A percentile compares a stretch with the other conserved stretches of the same genome.
These are phyloP conservation scores for Stephania yunnanensis DNA, from an alignment of 164 flowering plant species.

Conservation along the genomic window DNA sequence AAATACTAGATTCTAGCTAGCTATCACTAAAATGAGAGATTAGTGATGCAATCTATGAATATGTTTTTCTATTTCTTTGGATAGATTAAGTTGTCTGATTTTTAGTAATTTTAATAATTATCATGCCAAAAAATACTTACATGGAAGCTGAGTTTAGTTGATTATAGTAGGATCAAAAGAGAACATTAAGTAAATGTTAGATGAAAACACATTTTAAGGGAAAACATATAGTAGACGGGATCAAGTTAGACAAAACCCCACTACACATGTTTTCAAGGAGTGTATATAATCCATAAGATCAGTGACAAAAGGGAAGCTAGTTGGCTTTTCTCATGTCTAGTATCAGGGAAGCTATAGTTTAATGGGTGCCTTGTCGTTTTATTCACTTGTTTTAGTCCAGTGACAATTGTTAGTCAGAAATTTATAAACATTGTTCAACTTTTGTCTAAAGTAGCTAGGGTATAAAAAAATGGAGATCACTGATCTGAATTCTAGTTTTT, in stretches of 20 bases:
- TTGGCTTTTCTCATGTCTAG: conserved; percentile 28
- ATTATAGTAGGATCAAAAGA: conserved; percentile 12
- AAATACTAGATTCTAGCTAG: no score
- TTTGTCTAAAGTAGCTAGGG: neutral
- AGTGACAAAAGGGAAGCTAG: conserved; percentile 23
- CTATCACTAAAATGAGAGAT: no score
- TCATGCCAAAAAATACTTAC: conserved; percentile 32
- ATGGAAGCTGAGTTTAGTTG: conserved; percentile 26
- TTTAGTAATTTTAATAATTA: conserved; percentile 31
- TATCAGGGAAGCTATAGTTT: conserved; percentile 9
- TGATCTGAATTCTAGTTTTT: neutral
- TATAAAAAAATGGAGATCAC: neutral
- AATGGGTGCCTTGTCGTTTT: neutral
- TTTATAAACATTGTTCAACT: neutral
- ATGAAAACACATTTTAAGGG: conserved; percentile 30
- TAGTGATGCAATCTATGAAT: no score
- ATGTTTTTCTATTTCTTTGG: neutral
- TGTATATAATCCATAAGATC: conserved; percentile 11
- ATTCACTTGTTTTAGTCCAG: neutral
- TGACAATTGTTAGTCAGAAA: neutral
- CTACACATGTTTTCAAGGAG: conserved; percentile 12
- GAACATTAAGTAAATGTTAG: conserved; percentile 17
- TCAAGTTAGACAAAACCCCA: conserved; percentile 32
- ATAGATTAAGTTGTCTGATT: conserved; percentile 32
- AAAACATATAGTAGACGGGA: conserved; percentile 12